These are phyloP conservation scores for Vigna unguiculata DNA, from an alignment of 306 rosid species.

Conservation along the genomic window DNA sequence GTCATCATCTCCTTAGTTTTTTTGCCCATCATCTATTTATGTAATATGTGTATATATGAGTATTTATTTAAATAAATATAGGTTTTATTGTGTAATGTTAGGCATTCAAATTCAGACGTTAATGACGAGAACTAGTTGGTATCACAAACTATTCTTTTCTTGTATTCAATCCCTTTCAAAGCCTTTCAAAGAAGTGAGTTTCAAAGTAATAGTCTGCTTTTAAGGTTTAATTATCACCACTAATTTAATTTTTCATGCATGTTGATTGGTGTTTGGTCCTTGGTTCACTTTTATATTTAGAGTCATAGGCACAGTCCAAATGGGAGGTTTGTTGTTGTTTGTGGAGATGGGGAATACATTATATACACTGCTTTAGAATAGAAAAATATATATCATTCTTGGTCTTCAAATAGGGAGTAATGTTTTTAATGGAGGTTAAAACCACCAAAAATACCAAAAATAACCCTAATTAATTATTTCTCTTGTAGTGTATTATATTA, in stretches of 20 bases:
- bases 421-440: too few species aligned
- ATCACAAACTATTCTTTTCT: constrained; percentile 15
- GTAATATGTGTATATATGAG: constrained; percentile 26
- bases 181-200: constrained; percentile 26
- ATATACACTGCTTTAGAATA: constrained; percentile 98
- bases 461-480: too few species aligned
- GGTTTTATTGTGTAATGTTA: constrained; percentile 16
- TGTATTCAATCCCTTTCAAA: constrained; percentile 18
- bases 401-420: constrained; percentile 98
- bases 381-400: constrained; percentile 95
- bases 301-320: constrained; percentile 95
- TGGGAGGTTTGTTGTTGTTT: constrained; percentile 98
- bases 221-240: constrained; percentile 10
- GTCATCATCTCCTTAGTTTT: constrained; percentile 22
- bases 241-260: constrained; percentile 40
- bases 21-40: constrained; percentile 16
- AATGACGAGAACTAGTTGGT: neutral
- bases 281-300: constrained; percentile 54
- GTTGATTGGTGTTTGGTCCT: constrained; percentile 35
- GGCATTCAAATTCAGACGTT: too few species aligned
- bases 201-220: constrained; percentile 25
- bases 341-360: constrained; percentile 99
- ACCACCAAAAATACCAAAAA: too few species aligned
- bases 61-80: constrained; percentile 14
- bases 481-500: too few species aligned